phyloP scores from a whole-genome alignment of 805 yeast genomes.

The Cyberlindnera sargentensis region DNA sequence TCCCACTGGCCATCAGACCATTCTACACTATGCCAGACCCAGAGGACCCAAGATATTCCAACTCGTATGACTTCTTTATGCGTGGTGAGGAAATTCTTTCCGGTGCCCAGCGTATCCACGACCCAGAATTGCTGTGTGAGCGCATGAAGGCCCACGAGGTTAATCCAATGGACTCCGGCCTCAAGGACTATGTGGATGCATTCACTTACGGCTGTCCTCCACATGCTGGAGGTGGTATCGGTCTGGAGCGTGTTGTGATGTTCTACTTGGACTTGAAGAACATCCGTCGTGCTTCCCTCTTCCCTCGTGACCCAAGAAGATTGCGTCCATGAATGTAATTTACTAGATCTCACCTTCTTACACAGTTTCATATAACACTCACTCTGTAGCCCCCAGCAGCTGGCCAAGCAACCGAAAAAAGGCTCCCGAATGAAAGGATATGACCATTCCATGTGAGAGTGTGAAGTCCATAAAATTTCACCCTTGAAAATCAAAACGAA shows the following conservation, averaged over 20 bases:
- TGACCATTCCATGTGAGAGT: too few relatives aligned
- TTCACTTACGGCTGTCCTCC: constrained; percentile 96
- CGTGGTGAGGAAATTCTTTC: constrained; percentile 98
- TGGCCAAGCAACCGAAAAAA: too few relatives aligned
- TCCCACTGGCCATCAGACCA: constrained; percentile 95
- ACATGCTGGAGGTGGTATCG: constrained; percentile 99
- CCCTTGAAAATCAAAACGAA: too few relatives aligned
- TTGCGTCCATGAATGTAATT: constrained; percentile 57
- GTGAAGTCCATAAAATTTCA: too few relatives aligned
- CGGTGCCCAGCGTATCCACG: constrained; percentile 99
- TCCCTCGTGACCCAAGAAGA: constrained; percentile 98
- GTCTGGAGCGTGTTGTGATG: constrained; percentile 98
- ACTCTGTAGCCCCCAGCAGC: background rate
- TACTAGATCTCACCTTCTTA: background rate
- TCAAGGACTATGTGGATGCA: constrained; percentile 87
- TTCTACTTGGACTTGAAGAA: constrained; percentile 95
- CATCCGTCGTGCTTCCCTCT: constrained; percentile 95
- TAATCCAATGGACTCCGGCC: constrained; percentile 73
- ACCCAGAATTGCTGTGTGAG: constrained; percentile 71
- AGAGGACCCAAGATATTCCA: constrained; percentile 84
- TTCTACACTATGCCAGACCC: constrained; percentile 99
- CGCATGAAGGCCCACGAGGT: constrained; percentile 82
- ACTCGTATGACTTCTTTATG: constrained; percentile 99
- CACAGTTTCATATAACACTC: background rate
- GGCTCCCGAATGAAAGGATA: too few relatives aligned